Percentiles rank a stretch among this genome's conserved stretches.
These are phyloP conservation scores for Bonia amplexicaulis DNA, from an alignment of 176 grass and related monocot genomes.

Conservation along the genomic window DNA sequence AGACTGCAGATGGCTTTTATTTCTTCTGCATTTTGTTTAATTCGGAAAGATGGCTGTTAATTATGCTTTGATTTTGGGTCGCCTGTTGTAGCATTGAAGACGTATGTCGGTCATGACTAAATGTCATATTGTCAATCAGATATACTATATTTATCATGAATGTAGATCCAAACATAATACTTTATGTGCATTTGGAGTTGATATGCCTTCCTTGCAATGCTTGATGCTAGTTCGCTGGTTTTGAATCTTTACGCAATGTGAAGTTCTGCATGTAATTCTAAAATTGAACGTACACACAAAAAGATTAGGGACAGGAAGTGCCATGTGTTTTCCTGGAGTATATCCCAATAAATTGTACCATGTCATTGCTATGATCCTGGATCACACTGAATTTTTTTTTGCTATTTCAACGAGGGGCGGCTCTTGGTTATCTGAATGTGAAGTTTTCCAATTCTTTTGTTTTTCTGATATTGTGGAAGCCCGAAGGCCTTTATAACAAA, in stretches of 20 bases:
- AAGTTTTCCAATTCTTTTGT: not conserved
- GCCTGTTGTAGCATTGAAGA: conserved; percentile 19
- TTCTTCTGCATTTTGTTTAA: conserved; percentile 21
- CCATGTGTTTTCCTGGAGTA: not conserved
- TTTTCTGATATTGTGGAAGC: not conserved
- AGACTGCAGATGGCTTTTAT: conserved; percentile 15
- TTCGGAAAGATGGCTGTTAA: conserved; percentile 19
- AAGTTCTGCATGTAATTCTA: not conserved
- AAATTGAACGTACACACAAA: not conserved
- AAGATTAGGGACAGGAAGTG: not conserved
- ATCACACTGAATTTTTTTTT: not conserved
- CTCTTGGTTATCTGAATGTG: not conserved
- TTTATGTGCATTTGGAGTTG: not conserved
- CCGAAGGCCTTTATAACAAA: no score
- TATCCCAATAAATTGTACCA: not conserved
- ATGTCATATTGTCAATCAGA: conserved; percentile 7
- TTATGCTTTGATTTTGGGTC: conserved; percentile 6
- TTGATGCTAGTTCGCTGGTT: not conserved
- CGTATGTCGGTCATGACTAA: conserved; percentile 6
- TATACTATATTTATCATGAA: conserved; percentile 19
- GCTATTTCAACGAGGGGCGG: not conserved
- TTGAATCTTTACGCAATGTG: not conserved
- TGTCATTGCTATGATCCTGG: not conserved
- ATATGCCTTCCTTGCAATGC: not conserved
- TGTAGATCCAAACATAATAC: not conserved